Conservation (phyloP, 116 monocot genomes). For the Dioscorea cayenensis region DNA sequence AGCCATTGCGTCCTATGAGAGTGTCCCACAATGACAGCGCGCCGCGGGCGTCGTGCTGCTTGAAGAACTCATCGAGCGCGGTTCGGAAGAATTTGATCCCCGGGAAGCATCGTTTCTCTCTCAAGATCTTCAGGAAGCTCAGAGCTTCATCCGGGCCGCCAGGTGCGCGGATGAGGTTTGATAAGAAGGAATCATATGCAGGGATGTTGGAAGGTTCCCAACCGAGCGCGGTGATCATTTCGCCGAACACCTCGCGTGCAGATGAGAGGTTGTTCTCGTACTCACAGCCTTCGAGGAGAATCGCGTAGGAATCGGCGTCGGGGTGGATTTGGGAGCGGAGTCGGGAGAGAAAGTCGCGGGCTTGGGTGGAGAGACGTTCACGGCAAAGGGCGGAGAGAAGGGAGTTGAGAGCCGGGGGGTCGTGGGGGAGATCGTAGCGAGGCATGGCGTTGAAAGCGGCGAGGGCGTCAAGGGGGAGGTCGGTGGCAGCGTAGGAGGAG, state of each 20-base stretch:
- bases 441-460: constrained; percentile 32
- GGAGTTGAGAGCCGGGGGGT: constrained; percentile 58
- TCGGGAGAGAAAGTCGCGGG: constrained; percentile 13
- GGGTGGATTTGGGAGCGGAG: constrained; percentile 10
- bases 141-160: constrained; percentile 28
- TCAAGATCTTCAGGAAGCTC: constrained; percentile 23
- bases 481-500: constrained; percentile 31
- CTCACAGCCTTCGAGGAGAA: constrained; percentile 69
- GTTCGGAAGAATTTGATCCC: constrained; percentile 51
- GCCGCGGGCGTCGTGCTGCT: constrained; percentile 12
- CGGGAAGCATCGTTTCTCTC: constrained; percentile 32
- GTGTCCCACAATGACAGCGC: constrained; percentile 36
- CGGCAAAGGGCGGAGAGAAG: constrained; percentile 62
- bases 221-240: constrained; percentile 44
- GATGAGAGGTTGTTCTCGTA: constrained; percentile 24
- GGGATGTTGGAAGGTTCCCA: constrained; percentile 42
- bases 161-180: constrained; percentile 9
- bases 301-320: constrained; percentile 55
- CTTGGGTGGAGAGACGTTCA: constrained; percentile 18
- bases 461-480: constrained; percentile 21
- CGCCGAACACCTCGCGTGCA: constrained; percentile 36
- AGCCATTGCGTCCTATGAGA: constrained; percentile 28
- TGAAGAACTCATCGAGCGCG: constrained; percentile 23
- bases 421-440: constrained; percentile 24
- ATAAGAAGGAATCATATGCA: constrained; percentile 63